Evolutionary conservation across 139 green algal genomes (phyloP).

Genomic region (Desmodesmus armatus): DNA sequence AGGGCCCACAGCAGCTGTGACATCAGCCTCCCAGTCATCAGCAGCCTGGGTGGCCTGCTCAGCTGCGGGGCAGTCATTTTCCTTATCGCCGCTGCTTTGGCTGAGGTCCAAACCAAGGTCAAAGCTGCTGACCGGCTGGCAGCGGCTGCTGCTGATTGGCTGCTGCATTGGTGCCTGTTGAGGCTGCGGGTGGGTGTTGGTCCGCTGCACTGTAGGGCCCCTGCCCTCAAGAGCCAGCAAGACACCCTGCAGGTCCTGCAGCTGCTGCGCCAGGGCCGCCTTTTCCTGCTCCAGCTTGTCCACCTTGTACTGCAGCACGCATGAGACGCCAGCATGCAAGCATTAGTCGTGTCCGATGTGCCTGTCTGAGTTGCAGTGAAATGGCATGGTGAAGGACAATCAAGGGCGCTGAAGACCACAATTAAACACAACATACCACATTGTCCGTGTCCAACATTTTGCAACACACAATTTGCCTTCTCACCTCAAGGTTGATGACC

Average conservation of each 20-base stretch:
- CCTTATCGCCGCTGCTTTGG: not conserved
- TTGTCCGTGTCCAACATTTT: not conserved
- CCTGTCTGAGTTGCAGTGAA: too few species aligned
- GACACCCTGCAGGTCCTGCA: constrained; percentile 3
- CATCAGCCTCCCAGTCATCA: not conserved
- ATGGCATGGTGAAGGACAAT: too few species aligned
- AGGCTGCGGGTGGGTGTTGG: not conserved
- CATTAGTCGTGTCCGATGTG: not conserved
- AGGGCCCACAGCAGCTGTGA: not conserved
- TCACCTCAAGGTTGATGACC: not conserved
- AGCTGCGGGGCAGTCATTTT: not conserved
- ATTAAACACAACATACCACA: not conserved
- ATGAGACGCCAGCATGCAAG: not conserved
- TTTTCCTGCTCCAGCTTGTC: not conserved
- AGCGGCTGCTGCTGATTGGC: not conserved
- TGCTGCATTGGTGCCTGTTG: not conserved
- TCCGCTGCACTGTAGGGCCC: not conserved
- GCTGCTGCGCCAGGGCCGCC: not conserved
- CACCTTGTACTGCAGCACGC: constrained; percentile 1
- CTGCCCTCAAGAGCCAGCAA: not conserved
- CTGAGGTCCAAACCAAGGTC: not conserved
- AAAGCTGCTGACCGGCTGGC: not conserved
- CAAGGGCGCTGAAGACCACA: not conserved
- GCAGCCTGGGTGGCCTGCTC: not conserved
- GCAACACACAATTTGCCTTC: not conserved